Evolutionary conservation across 2,329 filamentous ascomycete genomes (phyloP).

Genomic region (Dactylellina sp.): DNA sequence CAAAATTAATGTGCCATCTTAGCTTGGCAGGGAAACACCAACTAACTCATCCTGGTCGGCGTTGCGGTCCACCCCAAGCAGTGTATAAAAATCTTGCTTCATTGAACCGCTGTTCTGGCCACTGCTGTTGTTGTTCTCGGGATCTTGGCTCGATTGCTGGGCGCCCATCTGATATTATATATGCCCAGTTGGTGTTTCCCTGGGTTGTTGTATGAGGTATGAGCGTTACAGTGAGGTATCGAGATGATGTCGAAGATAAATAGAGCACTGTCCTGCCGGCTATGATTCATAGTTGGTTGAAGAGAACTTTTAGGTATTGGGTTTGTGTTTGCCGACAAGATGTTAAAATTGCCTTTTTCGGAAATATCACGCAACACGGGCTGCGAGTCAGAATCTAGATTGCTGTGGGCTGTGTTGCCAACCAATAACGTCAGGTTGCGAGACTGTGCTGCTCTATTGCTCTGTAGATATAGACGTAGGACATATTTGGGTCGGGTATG

Average conservation of each 20-base stretch:
- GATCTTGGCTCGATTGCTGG: slow-evolving; percentile 25
- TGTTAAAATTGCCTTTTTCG: slow-evolving; percentile 17
- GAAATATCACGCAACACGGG: slow-evolving; percentile 22
- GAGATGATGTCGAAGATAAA: slow-evolving; percentile 1
- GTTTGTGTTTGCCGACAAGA: too few species aligned
- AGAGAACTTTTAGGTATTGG: slow-evolving; percentile 7
- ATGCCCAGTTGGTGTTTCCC: neutral
- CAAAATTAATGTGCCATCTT: neutral
- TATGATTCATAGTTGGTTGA: slow-evolving; percentile 11
- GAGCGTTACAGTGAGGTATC: neutral
- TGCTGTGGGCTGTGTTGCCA: too few species aligned
- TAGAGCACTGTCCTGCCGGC: neutral
- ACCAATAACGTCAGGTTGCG: too few species aligned
- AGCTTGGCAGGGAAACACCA: slow-evolving; percentile 22
- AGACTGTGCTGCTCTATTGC: too few species aligned
- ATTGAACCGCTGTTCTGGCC: slow-evolving; percentile 16
- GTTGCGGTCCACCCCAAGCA: slow-evolving; percentile 38
- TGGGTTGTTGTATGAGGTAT: neutral
- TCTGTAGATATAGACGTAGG: too few species aligned
- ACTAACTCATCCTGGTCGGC: slow-evolving; percentile 56
- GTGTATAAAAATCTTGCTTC: slow-evolving; percentile 51
- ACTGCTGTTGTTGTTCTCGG: neutral
- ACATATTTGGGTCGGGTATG: too few species aligned
- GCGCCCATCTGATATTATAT: slow-evolving; percentile 39
- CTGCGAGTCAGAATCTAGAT: neutral